Evolutionary conservation across 2,329 filamentous ascomycete genomes (phyloP).

Genomic region (Xylariomycetidae sp.): DNA sequence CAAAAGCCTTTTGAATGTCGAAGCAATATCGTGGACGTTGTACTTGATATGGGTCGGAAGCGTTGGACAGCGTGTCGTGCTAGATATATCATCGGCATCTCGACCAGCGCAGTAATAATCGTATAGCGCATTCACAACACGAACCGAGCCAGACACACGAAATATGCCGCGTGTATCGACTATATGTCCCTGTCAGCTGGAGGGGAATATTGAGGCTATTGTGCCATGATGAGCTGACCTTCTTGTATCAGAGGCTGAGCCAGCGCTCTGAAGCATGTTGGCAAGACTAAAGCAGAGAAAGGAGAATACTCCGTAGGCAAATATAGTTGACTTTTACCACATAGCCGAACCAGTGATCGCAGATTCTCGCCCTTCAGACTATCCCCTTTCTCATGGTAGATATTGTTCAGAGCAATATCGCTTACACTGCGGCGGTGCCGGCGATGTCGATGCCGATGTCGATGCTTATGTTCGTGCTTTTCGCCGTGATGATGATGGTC

Average conservation of each 20-base stretch:
- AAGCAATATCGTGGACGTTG: slow-evolving; percentile 61
- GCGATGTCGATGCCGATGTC: slow-evolving; percentile 17
- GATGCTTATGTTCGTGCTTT: slow-evolving; percentile 27
- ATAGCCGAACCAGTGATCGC: slow-evolving; percentile 56
- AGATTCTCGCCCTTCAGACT: slow-evolving; percentile 47
- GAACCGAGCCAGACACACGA: slow-evolving; percentile 55
- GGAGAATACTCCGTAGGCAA: slow-evolving; percentile 56
- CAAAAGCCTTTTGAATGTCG: slow-evolving; percentile 62
- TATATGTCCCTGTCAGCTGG: slow-evolving; percentile 20
- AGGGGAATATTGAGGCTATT: background rate
- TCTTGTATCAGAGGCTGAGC: slow-evolving; percentile 60
- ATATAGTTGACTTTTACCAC: slow-evolving; percentile 58
- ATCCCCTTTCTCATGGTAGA: slow-evolving; percentile 38
- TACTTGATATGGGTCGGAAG: slow-evolving; percentile 57
- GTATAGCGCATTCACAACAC: slow-evolving; percentile 53
- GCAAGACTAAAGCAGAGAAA: slow-evolving; percentile 52
- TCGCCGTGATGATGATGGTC: too few species aligned
- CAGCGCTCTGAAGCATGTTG: slow-evolving; percentile 62
- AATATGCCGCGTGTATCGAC: slow-evolving; percentile 55
- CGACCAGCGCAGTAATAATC: slow-evolving; percentile 57
- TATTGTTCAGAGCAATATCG: slow-evolving; percentile 45
- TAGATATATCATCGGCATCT: slow-evolving; percentile 45
- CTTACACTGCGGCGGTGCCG: slow-evolving; percentile 51
- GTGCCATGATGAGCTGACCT: slow-evolving; percentile 34
- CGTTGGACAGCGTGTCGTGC: slow-evolving; percentile 54